These are phyloP conservation scores for Neofusicoccum sp. DNA, from an alignment of 2,329 filamentous ascomycete genomes.

Conservation along the genomic window DNA sequence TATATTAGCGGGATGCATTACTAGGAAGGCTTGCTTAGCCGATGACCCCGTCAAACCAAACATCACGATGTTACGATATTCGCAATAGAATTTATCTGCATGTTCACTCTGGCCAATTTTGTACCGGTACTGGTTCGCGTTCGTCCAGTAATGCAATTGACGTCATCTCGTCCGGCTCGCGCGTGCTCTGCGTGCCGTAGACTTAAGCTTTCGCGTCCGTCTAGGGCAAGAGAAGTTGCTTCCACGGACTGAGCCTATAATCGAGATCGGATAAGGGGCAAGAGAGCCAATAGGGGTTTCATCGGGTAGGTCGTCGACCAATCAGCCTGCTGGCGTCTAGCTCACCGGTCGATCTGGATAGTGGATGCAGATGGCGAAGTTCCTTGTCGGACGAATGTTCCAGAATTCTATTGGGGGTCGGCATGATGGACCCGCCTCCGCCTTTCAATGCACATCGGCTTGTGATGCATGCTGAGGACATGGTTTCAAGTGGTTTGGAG, in stretches of 20 bases:
- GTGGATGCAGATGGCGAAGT: background rate
- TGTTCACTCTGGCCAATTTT: background rate
- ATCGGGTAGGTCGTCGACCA: background rate
- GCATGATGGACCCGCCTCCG: background rate
- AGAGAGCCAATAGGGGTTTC: background rate
- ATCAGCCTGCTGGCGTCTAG: slow-evolving; percentile 1
- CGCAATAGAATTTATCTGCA: background rate
- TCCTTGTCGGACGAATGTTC: background rate
- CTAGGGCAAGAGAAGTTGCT: background rate
- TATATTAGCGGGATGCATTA: background rate
- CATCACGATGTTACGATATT: slow-evolving; percentile 9
- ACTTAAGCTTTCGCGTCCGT: background rate
- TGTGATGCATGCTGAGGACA: background rate
- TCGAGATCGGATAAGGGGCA: slow-evolving; percentile 3
- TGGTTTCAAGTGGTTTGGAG: background rate
- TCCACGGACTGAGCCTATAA: slow-evolving; percentile 5
- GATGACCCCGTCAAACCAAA: background rate
- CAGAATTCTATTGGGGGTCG: background rate
- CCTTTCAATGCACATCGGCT: background rate
- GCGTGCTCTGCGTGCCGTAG: background rate
- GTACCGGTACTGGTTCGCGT: background rate
- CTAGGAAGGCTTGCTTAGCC: background rate
- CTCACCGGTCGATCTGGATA: background rate
- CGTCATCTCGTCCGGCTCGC: background rate
- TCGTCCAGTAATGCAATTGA: background rate